Base-by-base conservation (phyloP, 2,329 filamentous ascomycete species). In the Septoria linicola region DNA sequence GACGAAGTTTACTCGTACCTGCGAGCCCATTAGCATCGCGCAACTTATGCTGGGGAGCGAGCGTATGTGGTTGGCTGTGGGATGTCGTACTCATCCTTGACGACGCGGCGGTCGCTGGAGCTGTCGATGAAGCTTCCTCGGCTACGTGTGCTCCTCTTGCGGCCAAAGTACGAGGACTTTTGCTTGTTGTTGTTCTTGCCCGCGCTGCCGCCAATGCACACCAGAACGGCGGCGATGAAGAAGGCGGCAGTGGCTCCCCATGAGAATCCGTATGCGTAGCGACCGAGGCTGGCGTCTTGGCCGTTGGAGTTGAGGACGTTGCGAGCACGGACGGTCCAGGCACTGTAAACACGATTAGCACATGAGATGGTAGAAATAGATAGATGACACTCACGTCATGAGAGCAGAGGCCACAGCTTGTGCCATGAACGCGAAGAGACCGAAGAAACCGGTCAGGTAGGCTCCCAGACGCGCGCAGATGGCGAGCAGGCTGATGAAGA, bases 221-320 rank as follows among this genome's bases (percentile, higher is more conserved):
- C 88, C 51, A 89, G 72, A 23, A 88, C 59, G 3, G 79, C 80
- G 13, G 85, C 79, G 58, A 91, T 68, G 59, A 89, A 72, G 62
- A 88, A 80, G 47, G 79, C 79, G 8, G 80, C 80, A 70, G 83
- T 82, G 1, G 86, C 80, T 13, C 78, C 83, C 88, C 88, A 93
- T 57, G 82, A 83, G 73, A 90, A 92, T 37, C 80, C 88, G 64
- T 89, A 88, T 16, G 83, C 85, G 63, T 85, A 87, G 25, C 64
- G 65, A 46, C 88, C 88, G 31, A 93, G 68, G 8, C 67, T 69
- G 23, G 88, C 85, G 14, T 68, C 65, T 48, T 81, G 79, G 54
- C 77, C 79, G 49, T 71, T 76, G 30, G 65, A 63, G 30, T 70
- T 71, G 76, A 92, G 91, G 31, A 73, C 75, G 62, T 89, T 74